phyloP scores from a whole-genome alignment of 1,284 basidiomycete species.

The Leucoagaricus sp. region DNA sequence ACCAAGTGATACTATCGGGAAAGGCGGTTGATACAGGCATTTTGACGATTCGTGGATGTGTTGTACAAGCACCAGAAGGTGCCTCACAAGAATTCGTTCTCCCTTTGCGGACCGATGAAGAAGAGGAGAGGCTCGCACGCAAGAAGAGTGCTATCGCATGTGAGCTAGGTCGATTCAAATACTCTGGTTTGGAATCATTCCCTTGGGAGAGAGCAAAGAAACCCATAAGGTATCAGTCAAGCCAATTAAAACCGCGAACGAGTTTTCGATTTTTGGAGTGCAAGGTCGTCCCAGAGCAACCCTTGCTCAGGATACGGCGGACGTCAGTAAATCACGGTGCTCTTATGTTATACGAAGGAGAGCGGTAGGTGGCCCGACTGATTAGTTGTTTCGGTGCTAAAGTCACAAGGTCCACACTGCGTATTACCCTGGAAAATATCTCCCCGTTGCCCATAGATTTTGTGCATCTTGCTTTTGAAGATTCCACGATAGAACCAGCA shows the following conservation, averaged over 20 bases:
- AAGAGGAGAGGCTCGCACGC: slow-evolving; percentile 63
- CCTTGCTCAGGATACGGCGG: slow-evolving; percentile 80
- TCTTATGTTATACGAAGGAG: slow-evolving; percentile 92
- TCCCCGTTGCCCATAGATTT: slow-evolving; percentile 84
- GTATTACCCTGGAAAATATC: slow-evolving; percentile 87
- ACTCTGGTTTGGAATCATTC: slow-evolving; percentile 67
- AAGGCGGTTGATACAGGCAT: slow-evolving; percentile 67
- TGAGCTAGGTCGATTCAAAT: slow-evolving; percentile 70
- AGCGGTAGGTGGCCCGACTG: slow-evolving; percentile 58
- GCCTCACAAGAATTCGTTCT: slow-evolving; percentile 73
- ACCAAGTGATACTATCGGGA: slow-evolving; percentile 74
- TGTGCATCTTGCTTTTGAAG: slow-evolving; percentile 82
- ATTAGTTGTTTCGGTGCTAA: slow-evolving; percentile 14
- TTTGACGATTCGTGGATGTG: slow-evolving; percentile 77
- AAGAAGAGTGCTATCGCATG: slow-evolving; percentile 60
- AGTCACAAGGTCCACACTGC: slow-evolving; percentile 68
- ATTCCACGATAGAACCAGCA: slow-evolving; percentile 80
- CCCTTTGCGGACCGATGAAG: slow-evolving; percentile 73
- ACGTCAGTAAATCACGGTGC: slow-evolving; percentile 90
- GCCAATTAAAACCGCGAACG: slow-evolving; percentile 33
- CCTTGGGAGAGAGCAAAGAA: slow-evolving; percentile 51
- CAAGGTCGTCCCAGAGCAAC: slow-evolving; percentile 83
- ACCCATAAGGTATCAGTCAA: slow-evolving; percentile 36
- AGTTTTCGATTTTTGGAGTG: slow-evolving; percentile 64
- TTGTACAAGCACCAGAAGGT: slow-evolving; percentile 77